These are phyloP conservation scores for Urochloa ruziziensis DNA, from an alignment of 176 grass and related monocot genomes.

Conservation along the genomic window DNA sequence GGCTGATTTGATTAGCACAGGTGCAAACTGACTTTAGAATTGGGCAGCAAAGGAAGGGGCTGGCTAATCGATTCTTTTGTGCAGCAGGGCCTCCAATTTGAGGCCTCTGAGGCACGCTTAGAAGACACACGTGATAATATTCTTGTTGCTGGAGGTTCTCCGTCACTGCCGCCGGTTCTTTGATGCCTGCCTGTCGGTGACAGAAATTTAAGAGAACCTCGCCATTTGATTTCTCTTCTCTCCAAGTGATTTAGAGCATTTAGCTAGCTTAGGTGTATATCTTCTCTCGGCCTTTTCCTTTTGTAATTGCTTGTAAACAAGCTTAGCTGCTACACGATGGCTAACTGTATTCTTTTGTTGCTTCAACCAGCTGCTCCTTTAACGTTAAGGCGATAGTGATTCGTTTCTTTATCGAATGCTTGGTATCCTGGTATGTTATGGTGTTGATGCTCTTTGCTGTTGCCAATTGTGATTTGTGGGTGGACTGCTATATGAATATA, in stretches of 20 bases:
- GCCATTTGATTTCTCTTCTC: not conserved
- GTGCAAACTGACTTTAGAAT: constrained; percentile 40
- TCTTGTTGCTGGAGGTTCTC: constrained; percentile 33
- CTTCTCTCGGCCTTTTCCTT: constrained; percentile 13
- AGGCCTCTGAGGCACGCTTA: constrained; percentile 37
- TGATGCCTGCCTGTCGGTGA: constrained; percentile 36
- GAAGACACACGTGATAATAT: constrained; percentile 18
- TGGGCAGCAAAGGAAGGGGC: constrained; percentile 19
- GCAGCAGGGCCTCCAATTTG: constrained; percentile 55
- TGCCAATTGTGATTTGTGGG: not conserved
- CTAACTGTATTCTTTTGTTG: constrained; percentile 58
- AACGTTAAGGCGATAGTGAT: not conserved
- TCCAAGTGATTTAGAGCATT: constrained; percentile 13
- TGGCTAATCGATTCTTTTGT: constrained; percentile 64
- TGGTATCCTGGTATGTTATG: not conserved
- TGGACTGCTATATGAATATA: too few species aligned
- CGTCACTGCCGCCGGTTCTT: constrained; percentile 41
- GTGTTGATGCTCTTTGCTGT: not conserved
- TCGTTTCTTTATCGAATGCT: not conserved
- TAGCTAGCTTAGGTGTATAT: constrained; percentile 32
- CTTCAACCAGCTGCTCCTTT: constrained; percentile 19
- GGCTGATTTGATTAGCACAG: constrained; percentile 40
- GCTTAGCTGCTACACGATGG: constrained; percentile 29
- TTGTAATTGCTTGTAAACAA: not conserved
- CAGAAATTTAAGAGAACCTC: constrained; percentile 25